Evolutionary conservation across 129 eudicot species (phyloP).

Genomic region (Lactuca saligna): DNA sequence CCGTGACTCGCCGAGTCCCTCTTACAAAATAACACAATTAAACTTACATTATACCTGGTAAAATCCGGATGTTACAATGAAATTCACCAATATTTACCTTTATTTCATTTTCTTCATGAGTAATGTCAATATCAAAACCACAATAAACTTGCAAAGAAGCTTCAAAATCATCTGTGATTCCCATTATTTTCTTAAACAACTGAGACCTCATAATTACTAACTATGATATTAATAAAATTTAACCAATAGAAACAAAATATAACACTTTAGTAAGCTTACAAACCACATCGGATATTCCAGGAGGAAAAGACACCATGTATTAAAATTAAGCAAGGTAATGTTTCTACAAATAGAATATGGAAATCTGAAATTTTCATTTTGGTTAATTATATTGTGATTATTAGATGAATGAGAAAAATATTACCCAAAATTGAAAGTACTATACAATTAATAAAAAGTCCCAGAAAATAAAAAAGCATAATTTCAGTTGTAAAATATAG

Average conservation of each 20-base stretch:
- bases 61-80: too few relatives aligned
- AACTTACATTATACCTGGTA: too few relatives aligned
- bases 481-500: too few relatives aligned
- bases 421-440: conserved; percentile 83
- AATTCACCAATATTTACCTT: conserved; percentile 43
- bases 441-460: too few relatives aligned
- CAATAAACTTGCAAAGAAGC: conserved; percentile 93
- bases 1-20: too few relatives aligned
- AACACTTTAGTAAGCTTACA: conserved; percentile 41
- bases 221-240: background rate
- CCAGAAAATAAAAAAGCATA: too few relatives aligned
- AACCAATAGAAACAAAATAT: conserved; percentile 1
- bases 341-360: conserved; percentile 44
- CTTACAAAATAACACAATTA: too few relatives aligned
- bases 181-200: conserved; percentile 71
- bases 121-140: conserved; percentile 84
- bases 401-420: background rate
- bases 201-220: background rate
- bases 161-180: conserved; percentile 91
- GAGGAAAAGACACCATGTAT: conserved; percentile 88
- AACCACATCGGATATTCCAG: conserved; percentile 95
- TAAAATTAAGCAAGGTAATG: conserved; percentile 69
- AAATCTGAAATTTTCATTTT: conserved; percentile 4
- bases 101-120: conserved; percentile 82
- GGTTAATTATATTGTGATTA: background rate